A percentile compares a stretch with the other conserved stretches of the same genome.
These are phyloP conservation scores for Quillaja saponaria DNA, from an alignment of 306 rosid genomes.

Conservation along the genomic window DNA sequence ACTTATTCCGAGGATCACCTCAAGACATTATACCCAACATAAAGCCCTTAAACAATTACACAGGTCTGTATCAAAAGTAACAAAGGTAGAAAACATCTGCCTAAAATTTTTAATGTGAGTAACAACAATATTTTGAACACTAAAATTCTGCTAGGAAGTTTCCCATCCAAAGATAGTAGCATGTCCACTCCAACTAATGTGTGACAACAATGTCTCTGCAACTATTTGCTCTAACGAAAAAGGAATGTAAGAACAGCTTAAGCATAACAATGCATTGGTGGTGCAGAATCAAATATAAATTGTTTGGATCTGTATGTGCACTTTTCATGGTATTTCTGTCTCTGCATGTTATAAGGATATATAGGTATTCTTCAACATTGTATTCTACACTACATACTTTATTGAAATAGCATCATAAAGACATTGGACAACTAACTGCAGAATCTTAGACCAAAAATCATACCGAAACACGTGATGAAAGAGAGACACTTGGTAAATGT, in stretches of 20 bases:
- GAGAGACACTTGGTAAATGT: constrained; percentile 35
- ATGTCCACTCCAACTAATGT: constrained; percentile 3
- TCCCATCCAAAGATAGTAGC: constrained; percentile 4
- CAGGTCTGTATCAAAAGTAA: background rate
- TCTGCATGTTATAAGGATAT: no score
- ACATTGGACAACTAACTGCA: no score
- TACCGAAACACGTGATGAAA: constrained; percentile 51
- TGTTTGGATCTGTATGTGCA: no score
- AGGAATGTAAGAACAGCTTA: constrained; percentile 7
- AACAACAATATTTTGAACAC: background rate
- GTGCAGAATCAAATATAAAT: no score
- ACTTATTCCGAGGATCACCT: constrained; percentile 2
- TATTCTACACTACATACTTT: no score
- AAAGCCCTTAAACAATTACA: constrained; percentile 4
- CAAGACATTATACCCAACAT: constrained; percentile 5
- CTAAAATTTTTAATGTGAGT: background rate
- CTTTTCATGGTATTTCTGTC: no score
- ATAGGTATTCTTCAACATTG: no score
- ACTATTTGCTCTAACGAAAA: constrained; percentile 19
- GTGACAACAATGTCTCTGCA: constrained; percentile 4
- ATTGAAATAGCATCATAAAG: no score
- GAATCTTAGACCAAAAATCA: constrained; percentile 23
- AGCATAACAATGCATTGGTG: no score
- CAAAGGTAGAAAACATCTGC: constrained; percentile 4
- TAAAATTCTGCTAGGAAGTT: constrained; percentile 11